Evolutionary conservation across 805 yeast genomes (phyloP).

Genomic region (Henningerozyma blattae): DNA sequence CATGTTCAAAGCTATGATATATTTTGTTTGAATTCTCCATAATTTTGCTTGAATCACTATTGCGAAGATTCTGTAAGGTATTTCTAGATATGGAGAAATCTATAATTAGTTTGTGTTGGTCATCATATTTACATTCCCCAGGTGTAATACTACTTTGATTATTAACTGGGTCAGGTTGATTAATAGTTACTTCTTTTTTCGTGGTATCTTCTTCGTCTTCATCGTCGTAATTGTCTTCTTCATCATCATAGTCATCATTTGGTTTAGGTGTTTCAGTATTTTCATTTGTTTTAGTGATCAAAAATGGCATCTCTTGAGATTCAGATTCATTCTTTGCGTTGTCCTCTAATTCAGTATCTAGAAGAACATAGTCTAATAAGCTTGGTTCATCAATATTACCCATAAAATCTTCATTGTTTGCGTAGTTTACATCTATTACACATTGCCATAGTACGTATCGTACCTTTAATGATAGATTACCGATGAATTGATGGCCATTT

Average conservation of each 20-base stretch:
- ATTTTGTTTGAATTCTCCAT: constrained; percentile 59
- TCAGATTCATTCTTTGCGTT: not conserved
- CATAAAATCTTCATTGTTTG: constrained; percentile 25
- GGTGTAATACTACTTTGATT: not conserved
- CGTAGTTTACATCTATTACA: constrained; percentile 24
- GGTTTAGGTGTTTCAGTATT: constrained; percentile 2
- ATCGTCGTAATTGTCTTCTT: not conserved
- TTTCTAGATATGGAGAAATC: constrained; percentile 26
- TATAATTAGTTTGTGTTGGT: constrained; percentile 17
- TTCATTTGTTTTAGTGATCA: not conserved
- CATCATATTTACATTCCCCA: constrained; percentile 8
- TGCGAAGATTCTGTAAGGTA: constrained; percentile 23
- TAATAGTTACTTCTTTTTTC: constrained; percentile 1
- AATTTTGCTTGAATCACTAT: constrained; percentile 23
- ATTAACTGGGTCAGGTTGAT: not conserved
- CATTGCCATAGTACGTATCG: constrained; percentile 64
- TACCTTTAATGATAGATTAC: constrained; percentile 50
- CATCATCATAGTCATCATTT: constrained; percentile 15
- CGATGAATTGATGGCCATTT: constrained; percentile 35
- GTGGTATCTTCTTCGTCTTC: not conserved
- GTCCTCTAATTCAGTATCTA: constrained; percentile 5
- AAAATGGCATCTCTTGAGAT: not conserved
- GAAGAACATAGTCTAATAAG: constrained; percentile 7
- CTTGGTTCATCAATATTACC: constrained; percentile 9
- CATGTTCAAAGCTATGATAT: constrained; percentile 68